Conservation (phyloP, 2,329 filamentous ascomycete genomes). For the Periconia digitata region DNA sequence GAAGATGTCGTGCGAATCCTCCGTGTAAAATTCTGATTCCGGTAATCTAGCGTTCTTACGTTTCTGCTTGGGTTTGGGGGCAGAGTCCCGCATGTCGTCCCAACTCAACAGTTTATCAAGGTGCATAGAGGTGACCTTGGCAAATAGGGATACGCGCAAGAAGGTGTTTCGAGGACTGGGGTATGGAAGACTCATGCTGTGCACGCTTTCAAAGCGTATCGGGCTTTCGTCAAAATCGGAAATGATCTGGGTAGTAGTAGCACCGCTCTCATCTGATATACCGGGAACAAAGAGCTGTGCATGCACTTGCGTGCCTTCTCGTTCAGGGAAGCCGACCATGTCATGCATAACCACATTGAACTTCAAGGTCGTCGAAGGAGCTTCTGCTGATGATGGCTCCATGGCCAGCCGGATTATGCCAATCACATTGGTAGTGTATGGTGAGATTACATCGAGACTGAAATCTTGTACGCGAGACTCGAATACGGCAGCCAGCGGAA, state of each 20-base stretch:
- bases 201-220: conserved; percentile 93
- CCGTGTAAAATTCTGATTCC: conserved; percentile 88
- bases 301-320: conserved; percentile 93
- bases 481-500: conserved; percentile 90
- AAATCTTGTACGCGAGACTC: conserved; percentile 95
- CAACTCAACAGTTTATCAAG: conserved; percentile 96
- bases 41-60: conserved; percentile 71
- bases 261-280: conserved; percentile 78
- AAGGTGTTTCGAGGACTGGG: conserved; percentile 73
- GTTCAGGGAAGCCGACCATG: conserved; percentile 88
- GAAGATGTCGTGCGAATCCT: conserved; percentile 93
- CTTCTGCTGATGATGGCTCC: conserved; percentile 90
- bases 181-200: conserved; percentile 93
- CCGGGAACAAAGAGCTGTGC: conserved; percentile 95
- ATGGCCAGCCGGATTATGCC: conserved; percentile 89
- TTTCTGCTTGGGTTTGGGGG: conserved; percentile 58
- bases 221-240: conserved; percentile 90
- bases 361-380: conserved; percentile 88
- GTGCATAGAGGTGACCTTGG: conserved; percentile 88
- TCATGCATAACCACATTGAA: conserved; percentile 99
- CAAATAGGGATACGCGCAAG: conserved; percentile 86
- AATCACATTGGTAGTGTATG: conserved; percentile 86
- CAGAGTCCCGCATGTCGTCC: conserved; percentile 93
- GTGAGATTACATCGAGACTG: conserved; percentile 83
- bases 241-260: conserved; percentile 94